Conservation (phyloP, 176 grass and related monocot genomes). For the Ensete glaucum region DNA sequence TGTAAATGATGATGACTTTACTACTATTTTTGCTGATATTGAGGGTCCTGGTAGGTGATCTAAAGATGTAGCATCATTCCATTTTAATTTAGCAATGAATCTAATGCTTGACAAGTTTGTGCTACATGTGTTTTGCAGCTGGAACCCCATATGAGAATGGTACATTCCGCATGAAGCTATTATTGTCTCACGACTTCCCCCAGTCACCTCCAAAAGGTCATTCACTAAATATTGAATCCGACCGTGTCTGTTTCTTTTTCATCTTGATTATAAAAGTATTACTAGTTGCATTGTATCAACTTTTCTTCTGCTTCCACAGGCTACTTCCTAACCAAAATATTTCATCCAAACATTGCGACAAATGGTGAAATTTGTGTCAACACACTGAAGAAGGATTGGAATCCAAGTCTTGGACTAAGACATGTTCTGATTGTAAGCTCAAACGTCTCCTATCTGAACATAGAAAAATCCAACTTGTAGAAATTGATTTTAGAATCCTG, state of each 20-base stretch:
- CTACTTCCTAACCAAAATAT: conserved; percentile 87
- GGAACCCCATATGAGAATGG: conserved; percentile 94
- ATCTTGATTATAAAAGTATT: no score
- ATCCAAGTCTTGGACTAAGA: conserved; percentile 70
- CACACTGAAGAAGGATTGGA: conserved; percentile 89
- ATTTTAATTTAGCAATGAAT: neutral
- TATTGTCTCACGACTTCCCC: conserved; percentile 74
- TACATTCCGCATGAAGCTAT: conserved; percentile 78
- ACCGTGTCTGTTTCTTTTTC: no score
- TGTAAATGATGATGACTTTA: conserved; percentile 92
- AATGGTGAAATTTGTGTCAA: conserved; percentile 92
- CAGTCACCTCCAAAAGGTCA: conserved; percentile 85
- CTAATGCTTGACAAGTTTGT: conserved; percentile 7
- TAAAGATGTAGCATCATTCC: neutral
- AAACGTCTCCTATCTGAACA: neutral
- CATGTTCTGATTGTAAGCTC: conserved; percentile 70
- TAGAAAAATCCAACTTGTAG: no score
- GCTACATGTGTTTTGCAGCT: conserved; percentile 33
- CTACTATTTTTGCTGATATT: conserved; percentile 91
- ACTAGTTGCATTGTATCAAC: no score
- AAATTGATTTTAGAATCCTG: neutral
- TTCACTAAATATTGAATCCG: neutral
- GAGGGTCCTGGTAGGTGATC: conserved; percentile 63
- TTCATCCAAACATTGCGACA: conserved; percentile 88
- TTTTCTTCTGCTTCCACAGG: conserved; percentile 28